These are phyloP conservation scores for Pyrenochaeta sp. DNA, from an alignment of 2,329 filamentous ascomycete genomes.

Conservation along the genomic window DNA sequence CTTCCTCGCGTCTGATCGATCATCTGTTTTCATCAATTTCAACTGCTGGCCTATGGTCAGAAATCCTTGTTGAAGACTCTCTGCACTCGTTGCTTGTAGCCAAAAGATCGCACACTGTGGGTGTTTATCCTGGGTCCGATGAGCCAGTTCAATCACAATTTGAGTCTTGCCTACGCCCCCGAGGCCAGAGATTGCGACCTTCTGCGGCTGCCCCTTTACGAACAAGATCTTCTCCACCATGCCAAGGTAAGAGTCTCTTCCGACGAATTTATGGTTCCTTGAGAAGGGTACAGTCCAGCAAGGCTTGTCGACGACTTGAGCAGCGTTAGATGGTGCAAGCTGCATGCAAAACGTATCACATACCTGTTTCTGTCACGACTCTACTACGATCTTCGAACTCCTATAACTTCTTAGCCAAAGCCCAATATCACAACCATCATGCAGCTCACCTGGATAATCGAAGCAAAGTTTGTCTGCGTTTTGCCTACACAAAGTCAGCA, in stretches of 20 bases:
- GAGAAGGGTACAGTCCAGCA: constrained; percentile 26
- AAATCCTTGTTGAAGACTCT: constrained; percentile 29
- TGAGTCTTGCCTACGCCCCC: constrained; percentile 44
- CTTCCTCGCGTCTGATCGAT: constrained; percentile 23
- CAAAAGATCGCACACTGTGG: constrained; percentile 28
- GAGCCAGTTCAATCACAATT: constrained; percentile 39
- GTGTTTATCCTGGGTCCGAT: constrained; percentile 22
- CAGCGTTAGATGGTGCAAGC: not conserved
- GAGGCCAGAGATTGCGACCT: constrained; percentile 36
- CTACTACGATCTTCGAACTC: not conserved
- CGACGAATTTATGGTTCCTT: constrained; percentile 35
- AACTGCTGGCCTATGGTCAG: constrained; percentile 14
- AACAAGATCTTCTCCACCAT: constrained; percentile 32
- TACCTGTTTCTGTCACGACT: too few relatives aligned
- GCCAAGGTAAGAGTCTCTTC: constrained; percentile 31
- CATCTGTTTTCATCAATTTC: constrained; percentile 10
- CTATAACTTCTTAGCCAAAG: not conserved
- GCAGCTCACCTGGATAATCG: not conserved
- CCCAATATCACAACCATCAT: not conserved
- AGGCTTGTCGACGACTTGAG: constrained; percentile 3
- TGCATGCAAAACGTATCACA: too few relatives aligned
- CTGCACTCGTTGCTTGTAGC: constrained; percentile 28
- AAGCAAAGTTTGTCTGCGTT: not conserved
- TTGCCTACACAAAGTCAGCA: constrained; percentile 7
- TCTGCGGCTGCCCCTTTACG: constrained; percentile 25